Evolutionary conservation across 108 stramenopile species (phyloP).

Genomic region (Nitzschia inconspicua): DNA sequence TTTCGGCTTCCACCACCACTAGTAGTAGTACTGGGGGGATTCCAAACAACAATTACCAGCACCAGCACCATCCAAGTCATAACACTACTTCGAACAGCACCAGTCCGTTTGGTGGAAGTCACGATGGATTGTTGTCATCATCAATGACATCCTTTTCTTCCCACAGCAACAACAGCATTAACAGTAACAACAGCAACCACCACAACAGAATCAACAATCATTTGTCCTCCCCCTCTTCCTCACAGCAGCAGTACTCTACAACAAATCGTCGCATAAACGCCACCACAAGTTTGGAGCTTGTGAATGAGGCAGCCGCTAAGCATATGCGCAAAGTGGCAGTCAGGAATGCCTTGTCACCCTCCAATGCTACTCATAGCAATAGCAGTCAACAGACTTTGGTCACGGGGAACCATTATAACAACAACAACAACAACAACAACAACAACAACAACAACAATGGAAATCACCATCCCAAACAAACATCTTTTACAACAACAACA

Average conservation of each 20-base stretch:
- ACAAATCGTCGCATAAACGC: not conserved
- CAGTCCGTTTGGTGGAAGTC: not conserved
- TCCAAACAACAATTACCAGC: not conserved
- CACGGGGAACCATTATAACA: conserved; percentile 1
- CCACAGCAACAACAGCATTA: not conserved
- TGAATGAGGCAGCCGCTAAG: conserved; percentile 32
- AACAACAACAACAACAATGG: too few species aligned
- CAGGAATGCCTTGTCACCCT: conserved; percentile 8
- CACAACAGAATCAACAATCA: too few species aligned
- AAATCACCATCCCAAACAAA: not conserved
- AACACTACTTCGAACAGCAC: not conserved
- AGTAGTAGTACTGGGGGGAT: too few species aligned
- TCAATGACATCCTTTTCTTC: not conserved
- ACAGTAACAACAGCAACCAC: conserved; percentile 4
- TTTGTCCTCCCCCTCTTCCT: not conserved
- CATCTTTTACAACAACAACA: not conserved
- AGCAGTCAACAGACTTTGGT: conserved; percentile 5
- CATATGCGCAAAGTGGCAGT: conserved; percentile 45
- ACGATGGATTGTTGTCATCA: not conserved
- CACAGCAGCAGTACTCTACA: conserved; percentile 3
- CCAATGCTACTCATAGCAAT: not conserved
- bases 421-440: not conserved
- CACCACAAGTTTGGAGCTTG: conserved; percentile 22
- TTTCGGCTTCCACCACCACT: too few species aligned
- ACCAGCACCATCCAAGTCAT: not conserved